Percentiles rank a stretch among this genome's conserved stretches.
phyloP scores from a whole-genome alignment of 2,329 filamentous ascomycete species.

The Aspergillus chevalieri region DNA sequence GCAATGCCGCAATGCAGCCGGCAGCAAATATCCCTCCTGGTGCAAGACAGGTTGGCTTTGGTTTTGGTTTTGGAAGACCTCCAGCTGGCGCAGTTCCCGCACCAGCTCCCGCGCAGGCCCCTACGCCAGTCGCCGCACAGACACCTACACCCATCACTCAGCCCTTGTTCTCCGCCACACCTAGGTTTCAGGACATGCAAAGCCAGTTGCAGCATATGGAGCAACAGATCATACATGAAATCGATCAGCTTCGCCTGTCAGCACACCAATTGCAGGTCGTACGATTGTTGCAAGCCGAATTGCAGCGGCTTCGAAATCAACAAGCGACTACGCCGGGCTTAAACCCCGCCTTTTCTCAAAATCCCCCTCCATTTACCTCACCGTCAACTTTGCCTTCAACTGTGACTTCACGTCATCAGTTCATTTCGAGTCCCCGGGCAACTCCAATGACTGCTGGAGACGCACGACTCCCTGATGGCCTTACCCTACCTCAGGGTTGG shows the following conservation, averaged over 20 bases:
- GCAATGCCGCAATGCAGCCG: conserved; percentile 38
- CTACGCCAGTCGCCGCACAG: conserved; percentile 9
- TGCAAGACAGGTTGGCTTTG: conserved; percentile 36
- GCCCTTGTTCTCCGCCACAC: background rate
- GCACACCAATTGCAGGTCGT: conserved; percentile 64
- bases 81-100: conserved; percentile 13
- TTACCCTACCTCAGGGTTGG: conserved; percentile 49
- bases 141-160: conserved; percentile 8
- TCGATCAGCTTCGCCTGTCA: conserved; percentile 56
- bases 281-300: conserved; percentile 61
- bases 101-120: background rate
- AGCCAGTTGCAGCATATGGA: conserved; percentile 61
- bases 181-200: conserved; percentile 39
- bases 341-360: conserved; percentile 4
- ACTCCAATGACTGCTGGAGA: conserved; percentile 37
- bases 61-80: conserved; percentile 36
- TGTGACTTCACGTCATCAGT: conserved; percentile 22
- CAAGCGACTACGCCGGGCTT: conserved; percentile 26
- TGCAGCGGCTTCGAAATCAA: conserved; percentile 57
- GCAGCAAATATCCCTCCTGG: conserved; percentile 23
- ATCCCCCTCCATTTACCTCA: conserved; percentile 9
- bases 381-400: conserved; percentile 13
- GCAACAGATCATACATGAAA: conserved; percentile 62
- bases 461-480: conserved; percentile 44
- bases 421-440: conserved; percentile 23